phyloP scores from a whole-genome alignment of 805 yeast species.

The Clavispora carvajalis region DNA sequence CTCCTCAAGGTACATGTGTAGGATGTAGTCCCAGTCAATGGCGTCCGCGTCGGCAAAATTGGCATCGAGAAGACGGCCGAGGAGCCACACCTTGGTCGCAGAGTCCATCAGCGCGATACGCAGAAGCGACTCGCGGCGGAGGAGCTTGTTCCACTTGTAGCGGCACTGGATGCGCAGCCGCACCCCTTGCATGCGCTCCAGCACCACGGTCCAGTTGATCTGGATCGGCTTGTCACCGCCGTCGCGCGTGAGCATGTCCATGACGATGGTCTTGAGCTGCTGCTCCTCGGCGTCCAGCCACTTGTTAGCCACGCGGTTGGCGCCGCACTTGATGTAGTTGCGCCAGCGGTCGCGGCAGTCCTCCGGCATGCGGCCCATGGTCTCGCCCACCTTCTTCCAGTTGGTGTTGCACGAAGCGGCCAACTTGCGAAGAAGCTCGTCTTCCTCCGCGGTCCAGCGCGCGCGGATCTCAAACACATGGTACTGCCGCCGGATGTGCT shows the following conservation, averaged over 20 bases:
- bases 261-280: conserved; percentile 50
- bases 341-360: conserved; percentile 97
- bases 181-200: conserved; percentile 83
- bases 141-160: conserved; percentile 86
- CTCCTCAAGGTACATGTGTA: conserved; percentile 24
- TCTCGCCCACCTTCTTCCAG: conserved; percentile 82
- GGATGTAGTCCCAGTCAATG: conserved; percentile 34
- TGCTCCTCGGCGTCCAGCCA: conserved; percentile 78
- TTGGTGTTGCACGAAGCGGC: conserved; percentile 69
- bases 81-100: conserved; percentile 35
- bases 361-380: conserved; percentile 91
- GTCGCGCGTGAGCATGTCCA: conserved; percentile 36
- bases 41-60: conserved; percentile 21
- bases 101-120: conserved; percentile 28
- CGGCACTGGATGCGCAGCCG: conserved; percentile 92
- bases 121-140: conserved; percentile 48
- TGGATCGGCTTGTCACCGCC: conserved; percentile 25
- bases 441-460: conserved; percentile 85
- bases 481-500: conserved; percentile 85
- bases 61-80: conserved; percentile 23
- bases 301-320: conserved; percentile 64
- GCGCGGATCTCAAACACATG: conserved; percentile 86
- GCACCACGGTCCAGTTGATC: conserved; percentile 88
- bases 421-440: conserved; percentile 55
- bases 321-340: conserved; percentile 90